Evolutionary conservation across 2,329 filamentous ascomycete species (phyloP), one percentile per base, ranked within the genome.

Genomic region (Fusarium sp.): DNA sequence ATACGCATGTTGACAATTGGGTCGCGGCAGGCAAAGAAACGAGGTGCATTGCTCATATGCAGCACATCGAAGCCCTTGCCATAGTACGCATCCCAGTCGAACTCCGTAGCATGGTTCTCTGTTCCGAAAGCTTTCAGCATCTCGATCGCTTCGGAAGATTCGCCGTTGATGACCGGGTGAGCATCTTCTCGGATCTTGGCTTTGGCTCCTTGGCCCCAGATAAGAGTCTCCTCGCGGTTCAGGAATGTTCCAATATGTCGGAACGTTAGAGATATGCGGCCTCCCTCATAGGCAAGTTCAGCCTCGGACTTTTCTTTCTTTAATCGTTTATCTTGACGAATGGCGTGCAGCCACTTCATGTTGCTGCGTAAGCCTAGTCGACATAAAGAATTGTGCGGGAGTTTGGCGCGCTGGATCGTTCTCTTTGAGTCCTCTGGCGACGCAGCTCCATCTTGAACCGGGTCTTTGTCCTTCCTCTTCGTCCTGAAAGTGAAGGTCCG

Each of bases 151-250:
- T 92, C 88, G 6, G 83, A 80, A 2, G 86, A 85, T 69, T 93
- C 87, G 1, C 91, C 93, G 68, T 93, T 93, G 58, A 94, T 79
- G 13, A 97, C 90, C 0, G 82, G 74, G 1, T 82, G 82, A 0
- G 94, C 94, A 1, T 83, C 80, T 0, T 84, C 84, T 25, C 84
- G 84, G 0, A 82, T 84, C 81, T 97, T 97, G 9, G 83, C 83
- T 1, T 87, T 88, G 1, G 94, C 95, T 5, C 96, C 96, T 80
- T 98, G 94, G 16, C 96, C 96, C 95, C 94, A 98, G 58, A 99
- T 97, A 5, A 82, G 81, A 30, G 83, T 83, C 41, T 87, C 84
- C n/a, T 88, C 84, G 6, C 84, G 82, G 72, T 91, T 85, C 46
- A 97, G 81, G 76, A 94, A 98, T 1, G 96, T 99, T 3, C 90